phyloP scores from a whole-genome alignment of 371 early-diverging fungal species.

The Syncephalis plumigaleata region DNA sequence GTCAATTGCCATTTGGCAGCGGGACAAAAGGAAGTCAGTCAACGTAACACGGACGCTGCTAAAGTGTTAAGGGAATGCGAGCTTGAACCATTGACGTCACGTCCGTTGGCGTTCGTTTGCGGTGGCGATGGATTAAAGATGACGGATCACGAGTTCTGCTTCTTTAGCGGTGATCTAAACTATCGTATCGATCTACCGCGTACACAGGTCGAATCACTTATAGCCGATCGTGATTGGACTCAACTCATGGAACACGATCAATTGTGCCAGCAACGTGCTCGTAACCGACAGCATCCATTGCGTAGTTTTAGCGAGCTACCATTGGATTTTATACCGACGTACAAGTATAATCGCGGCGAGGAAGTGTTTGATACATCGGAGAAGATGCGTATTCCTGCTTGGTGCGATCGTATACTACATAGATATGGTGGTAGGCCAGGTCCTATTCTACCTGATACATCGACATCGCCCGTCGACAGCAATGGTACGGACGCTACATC shows the following conservation, averaged over 20 bases:
- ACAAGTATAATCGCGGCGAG: slow-evolving; percentile 61
- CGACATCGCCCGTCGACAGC: too few relatives aligned
- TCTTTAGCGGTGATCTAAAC: slow-evolving; percentile 69
- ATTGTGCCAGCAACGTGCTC: slow-evolving; percentile 25
- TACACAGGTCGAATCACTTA: slow-evolving; percentile 26
- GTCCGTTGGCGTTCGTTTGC: slow-evolving; percentile 16
- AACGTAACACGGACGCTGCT: slow-evolving; percentile 56
- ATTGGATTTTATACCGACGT: slow-evolving; percentile 61
- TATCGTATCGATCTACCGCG: slow-evolving; percentile 57
- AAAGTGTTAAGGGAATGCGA: slow-evolving; percentile 45
- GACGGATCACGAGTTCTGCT: slow-evolving; percentile 58
- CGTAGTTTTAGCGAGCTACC: slow-evolving; percentile 41
- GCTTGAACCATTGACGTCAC: slow-evolving; percentile 17
- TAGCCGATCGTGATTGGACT: slow-evolving; percentile 18
- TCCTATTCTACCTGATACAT: too few relatives aligned
- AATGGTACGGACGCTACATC: too few relatives aligned
- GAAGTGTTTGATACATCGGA: slow-evolving; percentile 58
- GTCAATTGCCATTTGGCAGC: slow-evolving; percentile 79
- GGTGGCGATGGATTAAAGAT: slow-evolving; percentile 48
- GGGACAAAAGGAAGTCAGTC: slow-evolving; percentile 47
- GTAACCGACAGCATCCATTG: slow-evolving; percentile 32
- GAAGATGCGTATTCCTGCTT: slow-evolving; percentile 63
- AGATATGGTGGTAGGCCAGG: slow-evolving; percentile 9
- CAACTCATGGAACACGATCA: slow-evolving; percentile 40
- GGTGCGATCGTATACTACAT: slow-evolving; percentile 69